Evolutionary conservation across 495 filamentous ascomycete species (phyloP), one percentile per base, ranked within the genome.

Genomic region (Patellaria atrata): DNA sequence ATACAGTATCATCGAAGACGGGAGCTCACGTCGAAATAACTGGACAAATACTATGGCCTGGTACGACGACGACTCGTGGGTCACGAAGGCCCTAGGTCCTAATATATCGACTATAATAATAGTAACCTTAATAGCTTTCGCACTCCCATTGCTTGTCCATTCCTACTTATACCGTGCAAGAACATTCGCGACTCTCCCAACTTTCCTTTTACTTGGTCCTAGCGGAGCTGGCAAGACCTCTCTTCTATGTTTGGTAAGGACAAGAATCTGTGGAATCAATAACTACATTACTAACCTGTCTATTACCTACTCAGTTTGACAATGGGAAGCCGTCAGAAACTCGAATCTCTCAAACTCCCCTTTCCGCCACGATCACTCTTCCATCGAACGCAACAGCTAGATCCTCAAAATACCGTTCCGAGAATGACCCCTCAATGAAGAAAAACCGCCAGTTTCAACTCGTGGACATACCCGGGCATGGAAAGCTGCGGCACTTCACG

Each of bases 381-480:
- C 78, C 84, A 30, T 28, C 50, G 8, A 57, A 71, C 21, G 67
- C 66, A 38, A 60, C 63, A 1, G 61, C 75, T 3, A 67, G 64
- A 1, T 80, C 76, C 17, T 71, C 75, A 38, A 70, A 70, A 35
- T 86, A 76, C 54, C 73, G 80, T 40, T 81, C 75, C 12, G 52
- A 56, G 21, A 71, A 78, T 45, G 80, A 86, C 48, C 70, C 79
- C 7, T 70, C 76, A 10, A 56, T 75, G 32, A 62, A 68, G 34
- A 57, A 70, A n/a, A 65, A 70, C 40, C 68, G 75, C 40, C 72
- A 68, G 33, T 86, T 94, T 58, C 65, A 80, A 30, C 59, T 94
- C 17, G 57, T 73, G 50, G 87, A 97, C 62, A 94, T 89, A 3
- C 87, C 87, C 1, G 87, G 87, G 35, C 89, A 94, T 64, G 85